Conservation (phyloP, 441 rosid species). For the Brassica hybrid region DNA sequence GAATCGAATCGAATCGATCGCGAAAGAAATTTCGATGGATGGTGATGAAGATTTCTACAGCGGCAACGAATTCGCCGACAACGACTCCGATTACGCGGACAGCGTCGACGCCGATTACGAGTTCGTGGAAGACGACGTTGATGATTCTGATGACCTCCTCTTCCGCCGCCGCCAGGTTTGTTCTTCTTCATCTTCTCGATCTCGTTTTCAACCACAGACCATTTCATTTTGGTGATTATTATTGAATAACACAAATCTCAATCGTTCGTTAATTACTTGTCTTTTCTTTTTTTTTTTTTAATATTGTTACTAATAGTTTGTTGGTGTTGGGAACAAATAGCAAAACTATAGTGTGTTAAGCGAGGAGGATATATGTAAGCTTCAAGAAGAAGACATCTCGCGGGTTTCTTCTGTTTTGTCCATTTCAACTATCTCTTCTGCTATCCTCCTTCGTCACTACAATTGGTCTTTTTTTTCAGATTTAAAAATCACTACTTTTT, state of each 20-base stretch:
- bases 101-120: constrained; percentile 72
- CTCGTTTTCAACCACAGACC: neutral
- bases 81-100: constrained; percentile 47
- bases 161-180: constrained; percentile 71
- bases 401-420: constrained; percentile 65
- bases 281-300: neutral
- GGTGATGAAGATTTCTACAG: constrained; percentile 85
- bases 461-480: constrained; percentile 52
- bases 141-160: constrained; percentile 70
- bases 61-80: constrained; percentile 61
- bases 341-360: constrained; percentile 63
- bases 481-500: neutral
- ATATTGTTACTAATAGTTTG: neutral
- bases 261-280: neutral
- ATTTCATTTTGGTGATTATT: neutral
- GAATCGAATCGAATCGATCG: constrained; percentile 18
- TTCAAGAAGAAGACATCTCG: constrained; percentile 67
- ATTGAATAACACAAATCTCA: neutral
- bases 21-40: constrained; percentile 27
- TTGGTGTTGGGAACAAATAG: constrained; percentile 38
- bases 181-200: constrained; percentile 19
- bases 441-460: constrained; percentile 62
- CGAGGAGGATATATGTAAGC: constrained; percentile 64
- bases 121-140: constrained; percentile 78
- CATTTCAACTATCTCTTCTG: constrained; percentile 52